Conservation (phyloP, 768 basidiomycete species). For the Lyophyllum semitale region DNA sequence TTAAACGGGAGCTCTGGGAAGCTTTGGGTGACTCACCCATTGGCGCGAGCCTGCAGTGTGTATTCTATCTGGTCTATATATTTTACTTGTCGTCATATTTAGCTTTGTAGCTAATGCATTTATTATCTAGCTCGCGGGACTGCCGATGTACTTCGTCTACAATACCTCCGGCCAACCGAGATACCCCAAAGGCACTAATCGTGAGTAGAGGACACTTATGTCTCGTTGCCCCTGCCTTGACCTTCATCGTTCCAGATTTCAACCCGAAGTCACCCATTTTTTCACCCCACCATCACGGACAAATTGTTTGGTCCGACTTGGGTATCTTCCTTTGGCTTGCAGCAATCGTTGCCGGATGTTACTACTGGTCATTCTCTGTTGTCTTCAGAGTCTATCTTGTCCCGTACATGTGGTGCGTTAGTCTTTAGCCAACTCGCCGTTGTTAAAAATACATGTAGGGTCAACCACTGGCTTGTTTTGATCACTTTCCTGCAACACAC, state of each 20-base stretch:
- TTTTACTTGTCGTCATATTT: neutral
- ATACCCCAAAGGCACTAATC: slow-evolving; percentile 70
- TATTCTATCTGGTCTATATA: slow-evolving; percentile 48
- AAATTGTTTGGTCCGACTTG: slow-evolving; percentile 73
- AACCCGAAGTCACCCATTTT: slow-evolving; percentile 69
- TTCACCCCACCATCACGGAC: slow-evolving; percentile 60
- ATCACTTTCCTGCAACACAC: slow-evolving; percentile 67
- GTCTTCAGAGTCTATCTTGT: slow-evolving; percentile 71
- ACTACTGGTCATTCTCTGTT: slow-evolving; percentile 55
- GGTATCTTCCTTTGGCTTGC: slow-evolving; percentile 66
- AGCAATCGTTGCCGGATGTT: slow-evolving; percentile 46
- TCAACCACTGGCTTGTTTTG: slow-evolving; percentile 50
- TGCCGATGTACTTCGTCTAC: slow-evolving; percentile 67
- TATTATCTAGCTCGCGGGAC: slow-evolving; percentile 54
- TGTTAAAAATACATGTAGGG: slow-evolving; percentile 27
- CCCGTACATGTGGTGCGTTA: slow-evolving; percentile 68
- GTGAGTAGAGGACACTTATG: slow-evolving; percentile 38
- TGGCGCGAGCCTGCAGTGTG: slow-evolving; percentile 42
- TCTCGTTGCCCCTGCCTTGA: neutral
- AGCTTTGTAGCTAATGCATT: neutral
- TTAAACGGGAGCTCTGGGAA: slow-evolving; percentile 62
- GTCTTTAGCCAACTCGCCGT: too few relatives aligned
- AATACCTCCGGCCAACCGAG: slow-evolving; percentile 75
- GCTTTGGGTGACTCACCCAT: slow-evolving; percentile 80
- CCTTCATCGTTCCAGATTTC: slow-evolving; percentile 46